Percentiles rank a stretch among this genome's conserved stretches.
These are phyloP conservation scores for Lophiostoma macrostomum DNA, from an alignment of 495 filamentous ascomycete species.

Conservation along the genomic window DNA sequence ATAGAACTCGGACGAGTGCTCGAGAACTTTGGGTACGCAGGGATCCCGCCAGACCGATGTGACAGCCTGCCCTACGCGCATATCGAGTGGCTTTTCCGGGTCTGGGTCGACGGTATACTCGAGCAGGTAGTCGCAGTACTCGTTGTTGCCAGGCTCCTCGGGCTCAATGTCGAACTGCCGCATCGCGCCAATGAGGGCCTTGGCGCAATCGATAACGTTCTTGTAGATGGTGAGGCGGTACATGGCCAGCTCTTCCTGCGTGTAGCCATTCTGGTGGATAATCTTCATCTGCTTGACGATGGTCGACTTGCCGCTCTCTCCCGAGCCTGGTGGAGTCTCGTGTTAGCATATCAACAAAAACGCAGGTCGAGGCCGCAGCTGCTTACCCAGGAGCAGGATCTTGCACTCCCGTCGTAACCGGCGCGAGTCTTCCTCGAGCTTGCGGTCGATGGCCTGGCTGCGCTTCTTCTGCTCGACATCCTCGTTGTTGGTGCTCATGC, in stretches of 20 bases:
- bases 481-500: conserved; percentile 73
- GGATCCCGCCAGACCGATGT: conserved; percentile 87
- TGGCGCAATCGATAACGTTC: conserved; percentile 94
- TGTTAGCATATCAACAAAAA: conserved; percentile 17
- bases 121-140: conserved; percentile 73
- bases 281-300: conserved; percentile 99
- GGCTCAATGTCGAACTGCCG: conserved; percentile 82
- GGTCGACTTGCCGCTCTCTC: conserved; percentile 97
- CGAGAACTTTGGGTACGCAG: conserved; percentile 77
- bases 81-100: conserved; percentile 74
- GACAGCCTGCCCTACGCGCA: conserved; percentile 75
- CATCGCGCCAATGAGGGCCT: conserved; percentile 84
- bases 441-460: conserved; percentile 89
- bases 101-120: conserved; percentile 89
- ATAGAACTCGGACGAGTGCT: conserved; percentile 96
- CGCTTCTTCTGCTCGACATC: conserved; percentile 89
- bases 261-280: conserved; percentile 96
- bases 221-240: conserved; percentile 97
- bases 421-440: conserved; percentile 87
- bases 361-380: not conserved
- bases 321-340: conserved; percentile 67
- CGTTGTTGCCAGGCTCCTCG: conserved; percentile 63
- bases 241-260: conserved; percentile 81
- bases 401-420: conserved; percentile 95
- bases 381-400: conserved; percentile 86